Evolutionary conservation across 139 green algal species (phyloP).

Genomic region (Tetradesmus lagerheimii): DNA sequence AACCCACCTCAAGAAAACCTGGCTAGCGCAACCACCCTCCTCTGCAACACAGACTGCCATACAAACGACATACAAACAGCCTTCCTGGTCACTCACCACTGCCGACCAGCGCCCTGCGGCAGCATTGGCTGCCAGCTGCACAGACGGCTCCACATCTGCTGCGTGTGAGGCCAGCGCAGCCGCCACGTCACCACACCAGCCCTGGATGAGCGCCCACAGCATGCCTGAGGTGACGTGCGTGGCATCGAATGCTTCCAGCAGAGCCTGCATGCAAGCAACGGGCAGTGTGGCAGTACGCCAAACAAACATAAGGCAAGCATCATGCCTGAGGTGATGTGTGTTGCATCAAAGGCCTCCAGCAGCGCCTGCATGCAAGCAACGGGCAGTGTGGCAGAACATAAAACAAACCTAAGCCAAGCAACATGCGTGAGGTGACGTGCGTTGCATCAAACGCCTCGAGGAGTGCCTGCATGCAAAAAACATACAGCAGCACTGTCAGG

Average conservation of each 20-base stretch:
- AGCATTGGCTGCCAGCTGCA: conserved; percentile 54
- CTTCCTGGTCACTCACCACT: conserved; percentile 12
- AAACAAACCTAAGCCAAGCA: no score
- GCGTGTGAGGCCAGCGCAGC: conserved; percentile 49
- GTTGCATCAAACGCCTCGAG: background rate
- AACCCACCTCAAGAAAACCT: no score
- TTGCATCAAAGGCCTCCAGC: background rate
- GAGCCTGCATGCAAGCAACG: background rate
- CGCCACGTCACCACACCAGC: conserved; percentile 58
- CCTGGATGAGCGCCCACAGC: conserved; percentile 46
- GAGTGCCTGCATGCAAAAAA: no score
- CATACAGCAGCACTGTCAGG: no score
- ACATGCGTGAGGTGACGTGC: background rate
- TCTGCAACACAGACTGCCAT: background rate
- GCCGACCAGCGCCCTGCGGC: conserved; percentile 46
- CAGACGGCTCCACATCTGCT: conserved; percentile 41
- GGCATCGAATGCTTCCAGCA: conserved; percentile 46
- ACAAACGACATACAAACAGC: background rate
- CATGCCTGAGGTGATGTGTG: background rate
- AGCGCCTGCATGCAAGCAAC: no score
- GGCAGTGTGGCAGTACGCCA: no score
- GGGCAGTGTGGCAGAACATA: no score
- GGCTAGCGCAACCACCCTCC: background rate
- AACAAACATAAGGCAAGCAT: background rate
- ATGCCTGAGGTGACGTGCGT: conserved; percentile 31